phyloP scores from a whole-genome alignment of 345 rosid genomes.

The Corchorus capsularis region DNA sequence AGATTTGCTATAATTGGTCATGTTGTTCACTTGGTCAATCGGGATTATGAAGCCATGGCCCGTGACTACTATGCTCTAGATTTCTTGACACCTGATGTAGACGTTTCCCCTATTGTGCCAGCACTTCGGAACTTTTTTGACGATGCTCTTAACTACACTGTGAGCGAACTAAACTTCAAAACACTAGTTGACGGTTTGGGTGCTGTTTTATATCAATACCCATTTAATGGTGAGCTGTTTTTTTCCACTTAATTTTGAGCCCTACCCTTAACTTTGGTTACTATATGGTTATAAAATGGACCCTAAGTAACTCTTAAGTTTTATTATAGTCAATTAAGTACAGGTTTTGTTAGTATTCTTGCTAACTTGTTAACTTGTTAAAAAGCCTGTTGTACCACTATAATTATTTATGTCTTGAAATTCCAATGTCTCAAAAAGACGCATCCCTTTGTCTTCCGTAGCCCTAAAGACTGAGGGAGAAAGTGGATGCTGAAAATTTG shows the following conservation, averaged over 20 bases:
- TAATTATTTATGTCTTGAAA: conserved; percentile 8
- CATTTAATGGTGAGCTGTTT: conserved; percentile 65
- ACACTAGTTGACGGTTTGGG: conserved; percentile 93
- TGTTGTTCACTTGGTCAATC: conserved; percentile 90
- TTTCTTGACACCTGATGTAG: conserved; percentile 85
- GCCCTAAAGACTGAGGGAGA: neutral
- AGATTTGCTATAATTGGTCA: conserved; percentile 94
- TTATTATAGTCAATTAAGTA: neutral
- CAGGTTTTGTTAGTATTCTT: neutral
- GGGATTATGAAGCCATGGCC: conserved; percentile 99
- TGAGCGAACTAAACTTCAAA: conserved; percentile 92
- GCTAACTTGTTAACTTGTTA: neutral
- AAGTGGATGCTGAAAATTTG: neutral
- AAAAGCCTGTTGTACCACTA: neutral
- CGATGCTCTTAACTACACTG: conserved; percentile 88
- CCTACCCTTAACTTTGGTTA: neutral
- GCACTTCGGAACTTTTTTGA: conserved; percentile 87
- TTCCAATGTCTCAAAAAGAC: neutral
- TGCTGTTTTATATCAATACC: conserved; percentile 85
- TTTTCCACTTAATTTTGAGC: neutral
- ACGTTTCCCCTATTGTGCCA: conserved; percentile 89
- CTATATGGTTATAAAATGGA: neutral
- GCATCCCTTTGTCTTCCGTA: neutral
- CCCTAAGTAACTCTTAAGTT: neutral
- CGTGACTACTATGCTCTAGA: conserved; percentile 86